Evolutionary conservation across 805 yeast genomes (phyloP).

Genomic region (Blastobotrys terrestris): DNA sequence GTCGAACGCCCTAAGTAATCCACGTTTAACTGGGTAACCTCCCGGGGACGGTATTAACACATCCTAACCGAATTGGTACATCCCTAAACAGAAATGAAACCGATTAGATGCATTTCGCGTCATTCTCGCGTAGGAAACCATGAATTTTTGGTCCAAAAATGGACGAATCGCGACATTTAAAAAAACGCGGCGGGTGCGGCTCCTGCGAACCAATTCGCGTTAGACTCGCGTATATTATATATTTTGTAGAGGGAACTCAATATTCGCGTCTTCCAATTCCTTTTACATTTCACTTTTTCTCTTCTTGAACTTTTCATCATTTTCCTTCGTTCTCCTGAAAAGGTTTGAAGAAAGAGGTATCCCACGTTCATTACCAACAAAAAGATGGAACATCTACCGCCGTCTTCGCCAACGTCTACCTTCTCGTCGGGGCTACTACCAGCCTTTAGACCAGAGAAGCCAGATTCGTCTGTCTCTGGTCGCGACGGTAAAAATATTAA

Average conservation of each 20-base stretch:
- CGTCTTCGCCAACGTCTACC: neutral
- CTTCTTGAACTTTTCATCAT: neutral
- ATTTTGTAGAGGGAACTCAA: neutral
- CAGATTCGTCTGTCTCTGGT: neutral
- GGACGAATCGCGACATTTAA: neutral
- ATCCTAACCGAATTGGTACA: neutral
- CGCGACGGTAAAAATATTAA: constrained; percentile 3
- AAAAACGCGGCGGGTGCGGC: neutral
- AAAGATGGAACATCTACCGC: neutral
- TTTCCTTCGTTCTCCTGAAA: too few species aligned
- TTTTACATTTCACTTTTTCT: neutral
- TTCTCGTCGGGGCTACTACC: constrained; percentile 14
- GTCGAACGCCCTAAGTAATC: too few species aligned
- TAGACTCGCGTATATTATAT: neutral
- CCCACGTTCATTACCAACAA: neutral
- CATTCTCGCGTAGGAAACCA: neutral
- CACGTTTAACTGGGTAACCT: too few species aligned
- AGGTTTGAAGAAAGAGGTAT: too few species aligned
- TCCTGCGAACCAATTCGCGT: neutral
- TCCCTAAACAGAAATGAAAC: neutral
- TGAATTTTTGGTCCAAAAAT: neutral
- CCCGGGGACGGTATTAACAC: neutral
- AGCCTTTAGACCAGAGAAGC: constrained; percentile 13
- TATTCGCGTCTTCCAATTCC: neutral
- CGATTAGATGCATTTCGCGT: neutral